Percentiles rank a stretch among this genome's conserved stretches.
Conservation (phyloP, 805 yeast genomes). For the Hanseniaspora osmophila region DNA sequence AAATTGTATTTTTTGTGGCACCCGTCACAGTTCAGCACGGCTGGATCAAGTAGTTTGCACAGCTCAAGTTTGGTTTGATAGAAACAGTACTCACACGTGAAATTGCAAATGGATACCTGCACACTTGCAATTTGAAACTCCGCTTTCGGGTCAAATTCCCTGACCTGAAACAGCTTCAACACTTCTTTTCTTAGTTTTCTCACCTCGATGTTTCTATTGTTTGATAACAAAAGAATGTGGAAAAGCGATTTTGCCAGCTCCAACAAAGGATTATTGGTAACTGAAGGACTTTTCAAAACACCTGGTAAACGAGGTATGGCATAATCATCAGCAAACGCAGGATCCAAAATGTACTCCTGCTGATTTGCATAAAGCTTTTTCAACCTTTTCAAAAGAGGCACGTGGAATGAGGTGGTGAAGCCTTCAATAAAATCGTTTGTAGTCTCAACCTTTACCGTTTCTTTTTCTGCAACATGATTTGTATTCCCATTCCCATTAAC, state of each 20-base stretch:
- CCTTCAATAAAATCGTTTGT: slow-evolving; percentile 24
- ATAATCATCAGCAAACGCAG: slow-evolving; percentile 50
- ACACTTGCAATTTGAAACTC: slow-evolving; percentile 63
- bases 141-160: slow-evolving; percentile 72
- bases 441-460: not conserved
- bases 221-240: slow-evolving; percentile 57
- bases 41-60: slow-evolving; percentile 47
- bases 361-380: slow-evolving; percentile 54
- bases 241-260: slow-evolving; percentile 66
- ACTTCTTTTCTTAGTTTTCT: slow-evolving; percentile 63
- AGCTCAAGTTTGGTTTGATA: slow-evolving; percentile 64
- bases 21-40: slow-evolving; percentile 43
- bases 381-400: slow-evolving; percentile 52
- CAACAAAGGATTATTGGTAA: slow-evolving; percentile 53
- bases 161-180: slow-evolving; percentile 57
- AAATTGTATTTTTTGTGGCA: slow-evolving; percentile 56
- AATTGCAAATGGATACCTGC: slow-evolving; percentile 47
- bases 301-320: slow-evolving; percentile 71
- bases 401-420: slow-evolving; percentile 42
- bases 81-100: slow-evolving; percentile 72
- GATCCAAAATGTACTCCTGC: slow-evolving; percentile 55
- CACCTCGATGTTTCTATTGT: slow-evolving; percentile 52
- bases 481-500: slow-evolving; percentile 34
- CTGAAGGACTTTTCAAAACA: slow-evolving; percentile 28
- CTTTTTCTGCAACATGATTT: slow-evolving; percentile 15